These are phyloP conservation scores for Curvularia sp. DNA, from an alignment of 2,329 filamentous ascomycete genomes.

Conservation along the genomic window DNA sequence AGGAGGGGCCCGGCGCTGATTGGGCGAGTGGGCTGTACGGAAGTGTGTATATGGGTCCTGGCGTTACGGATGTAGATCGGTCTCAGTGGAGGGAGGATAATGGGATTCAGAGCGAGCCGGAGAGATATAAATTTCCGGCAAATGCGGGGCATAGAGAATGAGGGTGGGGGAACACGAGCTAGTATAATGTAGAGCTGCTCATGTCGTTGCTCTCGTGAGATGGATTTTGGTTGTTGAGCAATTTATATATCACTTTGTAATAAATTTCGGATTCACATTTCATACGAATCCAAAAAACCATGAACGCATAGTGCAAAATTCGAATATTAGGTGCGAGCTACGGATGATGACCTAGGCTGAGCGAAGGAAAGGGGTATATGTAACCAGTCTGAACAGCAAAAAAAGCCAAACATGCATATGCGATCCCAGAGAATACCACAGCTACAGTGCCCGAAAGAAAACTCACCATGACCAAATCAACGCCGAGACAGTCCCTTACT, in stretches of 20 bases:
- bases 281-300: not conserved
- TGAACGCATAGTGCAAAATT: not conserved
- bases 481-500: constrained; percentile 4
- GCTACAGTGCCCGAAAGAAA: constrained; percentile 1
- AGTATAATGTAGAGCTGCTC: not conserved
- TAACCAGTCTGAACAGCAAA: constrained; percentile 21
- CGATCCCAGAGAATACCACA: not conserved
- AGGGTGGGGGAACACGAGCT: not conserved
- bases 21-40: constrained; percentile 67
- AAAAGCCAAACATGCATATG: constrained; percentile 12
- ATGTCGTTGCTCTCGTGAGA: not conserved
- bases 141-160: constrained; percentile 23
- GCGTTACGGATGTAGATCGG: constrained; percentile 61
- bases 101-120: constrained; percentile 28
- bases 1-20: constrained; percentile 58
- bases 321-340: constrained; percentile 5
- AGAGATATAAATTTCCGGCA: constrained; percentile 11
- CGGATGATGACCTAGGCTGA: constrained; percentile 9
- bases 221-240: not conserved
- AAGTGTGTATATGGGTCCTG: constrained; percentile 66
- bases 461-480: constrained; percentile 4
- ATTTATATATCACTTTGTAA: not conserved
- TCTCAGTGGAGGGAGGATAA: constrained; percentile 62
- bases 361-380: constrained; percentile 34
- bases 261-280: not conserved